Conservation (phyloP, 768 basidiomycete species). For the Serendipita sp. region DNA sequence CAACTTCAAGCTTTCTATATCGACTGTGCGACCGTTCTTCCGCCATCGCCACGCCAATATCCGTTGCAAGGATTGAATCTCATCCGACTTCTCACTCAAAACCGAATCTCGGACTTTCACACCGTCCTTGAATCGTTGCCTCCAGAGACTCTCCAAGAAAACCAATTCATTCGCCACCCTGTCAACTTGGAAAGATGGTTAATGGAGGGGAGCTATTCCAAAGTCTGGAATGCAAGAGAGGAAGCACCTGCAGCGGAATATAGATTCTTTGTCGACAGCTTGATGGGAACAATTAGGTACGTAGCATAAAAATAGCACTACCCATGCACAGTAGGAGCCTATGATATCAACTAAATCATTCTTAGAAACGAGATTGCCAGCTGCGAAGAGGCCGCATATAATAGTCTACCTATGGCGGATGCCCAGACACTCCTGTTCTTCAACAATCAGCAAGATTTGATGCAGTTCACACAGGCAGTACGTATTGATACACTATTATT, state of each 20-base stretch:
- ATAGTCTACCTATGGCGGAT: conserved; percentile 77
- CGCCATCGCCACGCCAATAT: conserved; percentile 72
- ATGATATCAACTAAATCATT: not conserved
- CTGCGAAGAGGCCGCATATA: conserved; percentile 88
- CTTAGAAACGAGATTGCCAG: conserved; percentile 89
- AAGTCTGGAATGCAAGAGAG: conserved; percentile 90
- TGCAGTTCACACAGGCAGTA: conserved; percentile 50
- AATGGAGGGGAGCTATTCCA: conserved; percentile 97
- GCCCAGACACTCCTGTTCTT: conserved; percentile 89
- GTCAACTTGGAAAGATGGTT: conserved; percentile 91
- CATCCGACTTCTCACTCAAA: conserved; percentile 76
- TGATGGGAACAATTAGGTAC: conserved; percentile 88
- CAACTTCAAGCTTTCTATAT: conserved; percentile 83
- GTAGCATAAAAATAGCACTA: conserved; percentile 11
- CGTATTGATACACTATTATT: conserved; percentile 8
- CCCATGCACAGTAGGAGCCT: too few species aligned
- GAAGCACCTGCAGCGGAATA: conserved; percentile 90
- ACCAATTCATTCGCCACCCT: conserved; percentile 66
- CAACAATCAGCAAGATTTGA: conserved; percentile 58
- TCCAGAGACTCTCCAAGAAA: conserved; percentile 33
- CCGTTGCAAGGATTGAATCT: conserved; percentile 86
- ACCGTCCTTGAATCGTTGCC: conserved; percentile 86
- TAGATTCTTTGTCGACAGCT: conserved; percentile 80
- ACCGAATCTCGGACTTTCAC: conserved; percentile 95
- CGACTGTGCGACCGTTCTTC: conserved; percentile 67